Conservation (phyloP, 2,329 filamentous ascomycete species). For the Talaromyces sp. region DNA sequence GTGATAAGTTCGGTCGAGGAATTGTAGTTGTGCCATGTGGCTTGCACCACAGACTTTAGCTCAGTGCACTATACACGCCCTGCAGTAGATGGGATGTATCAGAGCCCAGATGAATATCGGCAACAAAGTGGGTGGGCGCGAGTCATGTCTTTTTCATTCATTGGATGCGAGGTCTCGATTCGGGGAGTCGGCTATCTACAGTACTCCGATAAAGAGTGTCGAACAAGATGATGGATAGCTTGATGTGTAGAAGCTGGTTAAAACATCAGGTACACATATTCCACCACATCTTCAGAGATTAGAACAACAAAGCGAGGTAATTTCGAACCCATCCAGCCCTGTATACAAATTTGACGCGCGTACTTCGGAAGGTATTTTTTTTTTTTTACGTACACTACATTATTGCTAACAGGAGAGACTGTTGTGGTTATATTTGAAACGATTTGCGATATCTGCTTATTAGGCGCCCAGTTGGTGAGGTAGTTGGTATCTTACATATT, state of each 20-base stretch:
- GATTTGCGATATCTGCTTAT: neutral
- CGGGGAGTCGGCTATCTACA: neutral
- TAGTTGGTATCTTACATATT: neutral
- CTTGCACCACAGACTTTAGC: neutral
- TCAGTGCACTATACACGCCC: neutral
- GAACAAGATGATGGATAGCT: neutral
- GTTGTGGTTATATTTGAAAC: neutral
- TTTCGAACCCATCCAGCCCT: neutral
- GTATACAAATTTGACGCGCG: neutral
- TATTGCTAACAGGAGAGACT: neutral
- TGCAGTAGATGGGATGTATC: neutral
- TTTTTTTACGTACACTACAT: neutral
- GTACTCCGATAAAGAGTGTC: neutral
- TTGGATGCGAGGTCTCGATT: neutral
- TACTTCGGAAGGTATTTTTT: neutral
- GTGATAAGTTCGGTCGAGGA: too few relatives aligned
- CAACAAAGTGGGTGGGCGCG: neutral
- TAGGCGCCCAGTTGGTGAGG: neutral
- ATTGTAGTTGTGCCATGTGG: neutral
- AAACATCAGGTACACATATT: neutral
- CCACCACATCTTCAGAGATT: too few relatives aligned
- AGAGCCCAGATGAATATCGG: neutral
- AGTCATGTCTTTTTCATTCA: neutral
- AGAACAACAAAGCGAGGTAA: neutral
- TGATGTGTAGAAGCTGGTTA: neutral